Evolutionary conservation across 31 red algal genomes (phyloP).

Genomic region (Odonthalia washingtoniensis): DNA sequence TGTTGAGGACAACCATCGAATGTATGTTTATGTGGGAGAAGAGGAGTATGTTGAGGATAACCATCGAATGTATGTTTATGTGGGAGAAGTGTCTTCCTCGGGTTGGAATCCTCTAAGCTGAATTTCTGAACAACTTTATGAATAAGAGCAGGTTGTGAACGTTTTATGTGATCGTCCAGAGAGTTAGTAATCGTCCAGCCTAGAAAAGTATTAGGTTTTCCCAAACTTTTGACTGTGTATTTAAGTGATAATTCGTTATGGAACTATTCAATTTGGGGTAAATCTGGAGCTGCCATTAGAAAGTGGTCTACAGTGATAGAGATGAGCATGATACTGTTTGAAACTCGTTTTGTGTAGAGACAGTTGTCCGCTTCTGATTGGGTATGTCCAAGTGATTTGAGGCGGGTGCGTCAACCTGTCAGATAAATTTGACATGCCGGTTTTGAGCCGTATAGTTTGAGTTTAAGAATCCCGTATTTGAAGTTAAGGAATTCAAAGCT

Average conservation of each 20-base stretch:
- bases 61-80: too few species aligned
- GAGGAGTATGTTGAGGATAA: too few species aligned
- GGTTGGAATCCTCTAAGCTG: neutral
- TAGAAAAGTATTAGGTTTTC: neutral
- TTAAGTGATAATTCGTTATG: neutral
- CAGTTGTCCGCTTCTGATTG: slow-evolving; percentile 1
- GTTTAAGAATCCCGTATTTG: neutral
- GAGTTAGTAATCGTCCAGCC: neutral
- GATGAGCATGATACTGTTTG: neutral
- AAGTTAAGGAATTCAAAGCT: neutral
- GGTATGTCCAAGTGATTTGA: neutral
- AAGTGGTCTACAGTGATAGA: slow-evolving; percentile 20
- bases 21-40: too few species aligned
- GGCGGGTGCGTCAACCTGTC: neutral
- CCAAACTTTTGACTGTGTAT: neutral
- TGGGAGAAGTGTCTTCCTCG: neutral
- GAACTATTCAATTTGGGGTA: neutral
- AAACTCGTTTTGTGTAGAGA: neutral
- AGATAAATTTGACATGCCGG: neutral
- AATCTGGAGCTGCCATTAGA: neutral
- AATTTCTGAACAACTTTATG: neutral
- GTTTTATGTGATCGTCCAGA: neutral
- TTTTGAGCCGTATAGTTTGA: slow-evolving; percentile 21
- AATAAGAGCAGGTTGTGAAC: too few species aligned
- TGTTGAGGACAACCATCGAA: neutral